Percentiles rank a stretch among this genome's conserved stretches.
phyloP scores from a whole-genome alignment of 1,139 yeast species.

The Nakaseomyces sp. region DNA sequence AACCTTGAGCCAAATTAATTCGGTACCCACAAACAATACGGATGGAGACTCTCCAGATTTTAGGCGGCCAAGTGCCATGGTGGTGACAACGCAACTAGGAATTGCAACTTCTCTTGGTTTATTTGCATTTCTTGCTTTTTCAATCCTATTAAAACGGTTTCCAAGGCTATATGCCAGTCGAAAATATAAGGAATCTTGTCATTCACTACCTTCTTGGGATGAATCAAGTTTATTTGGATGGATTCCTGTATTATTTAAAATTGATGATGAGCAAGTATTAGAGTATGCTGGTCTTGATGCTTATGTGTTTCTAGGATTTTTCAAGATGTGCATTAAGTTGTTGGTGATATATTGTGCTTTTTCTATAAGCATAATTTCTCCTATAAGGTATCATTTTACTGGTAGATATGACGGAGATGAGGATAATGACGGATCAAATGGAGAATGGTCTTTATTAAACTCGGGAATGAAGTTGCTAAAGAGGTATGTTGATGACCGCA shows the following conservation, averaged over 20 bases:
- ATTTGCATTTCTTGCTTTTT: constrained; percentile 55
- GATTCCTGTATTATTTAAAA: constrained; percentile 56
- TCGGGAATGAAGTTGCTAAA: not conserved
- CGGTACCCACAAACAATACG: not conserved
- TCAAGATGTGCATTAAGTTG: constrained; percentile 61
- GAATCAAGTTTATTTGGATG: constrained; percentile 61
- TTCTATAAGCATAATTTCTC: constrained; percentile 55
- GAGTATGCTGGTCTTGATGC: constrained; percentile 94
- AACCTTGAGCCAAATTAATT: not conserved
- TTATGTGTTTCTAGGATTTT: constrained; percentile 68
- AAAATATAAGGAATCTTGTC: constrained; percentile 30
- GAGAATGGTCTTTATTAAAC: constrained; percentile 8
- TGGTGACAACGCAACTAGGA: constrained; percentile 43
- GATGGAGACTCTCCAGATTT: constrained; percentile 28
- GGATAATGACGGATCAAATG: constrained; percentile 13
- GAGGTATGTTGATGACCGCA: constrained; percentile 3
- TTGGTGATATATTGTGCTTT: constrained; percentile 45
- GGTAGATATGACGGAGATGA: constrained; percentile 47
- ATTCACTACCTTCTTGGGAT: constrained; percentile 38
- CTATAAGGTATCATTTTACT: constrained; percentile 58
- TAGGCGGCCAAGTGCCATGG: constrained; percentile 37
- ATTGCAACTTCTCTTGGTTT: constrained; percentile 59
- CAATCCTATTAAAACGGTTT: constrained; percentile 54
- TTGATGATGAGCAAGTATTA: constrained; percentile 67
- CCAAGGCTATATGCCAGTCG: constrained; percentile 66